phyloP scores from a whole-genome alignment of 2,329 filamentous ascomycete genomes.

The Onygenales sp. region DNA sequence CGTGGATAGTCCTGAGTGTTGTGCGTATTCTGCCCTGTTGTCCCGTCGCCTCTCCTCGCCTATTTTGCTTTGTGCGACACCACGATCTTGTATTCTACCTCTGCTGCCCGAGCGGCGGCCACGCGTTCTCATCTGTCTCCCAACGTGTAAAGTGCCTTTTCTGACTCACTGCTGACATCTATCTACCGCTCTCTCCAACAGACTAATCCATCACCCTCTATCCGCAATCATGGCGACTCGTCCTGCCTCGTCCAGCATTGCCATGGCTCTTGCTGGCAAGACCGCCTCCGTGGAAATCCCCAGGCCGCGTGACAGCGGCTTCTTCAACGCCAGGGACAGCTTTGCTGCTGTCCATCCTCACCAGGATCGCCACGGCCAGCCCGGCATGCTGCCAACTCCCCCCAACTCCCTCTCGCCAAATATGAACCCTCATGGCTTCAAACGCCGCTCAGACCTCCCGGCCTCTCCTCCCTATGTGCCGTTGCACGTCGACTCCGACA shows the following conservation, averaged over 20 bases:
- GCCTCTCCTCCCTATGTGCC: slow-evolving; percentile 35
- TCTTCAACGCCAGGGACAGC: slow-evolving; percentile 23
- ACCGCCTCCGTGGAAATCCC: slow-evolving; percentile 42
- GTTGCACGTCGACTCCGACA: slow-evolving; percentile 65
- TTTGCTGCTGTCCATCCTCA: slow-evolving; percentile 24
- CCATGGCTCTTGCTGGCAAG: slow-evolving; percentile 42
- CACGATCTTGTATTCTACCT: neutral
- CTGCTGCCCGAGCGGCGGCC: neutral
- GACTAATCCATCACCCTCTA: slow-evolving; percentile 1
- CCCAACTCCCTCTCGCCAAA: slow-evolving; percentile 91
- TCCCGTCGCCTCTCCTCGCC: neutral
- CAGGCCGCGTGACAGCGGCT: slow-evolving; percentile 30
- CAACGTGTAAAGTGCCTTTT: neutral
- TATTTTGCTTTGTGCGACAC: neutral
- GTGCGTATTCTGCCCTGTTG: slow-evolving; percentile 4
- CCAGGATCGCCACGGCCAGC: slow-evolving; percentile 19
- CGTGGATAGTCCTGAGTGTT: slow-evolving; percentile 11
- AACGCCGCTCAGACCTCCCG: slow-evolving; percentile 41
- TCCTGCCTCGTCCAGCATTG: slow-evolving; percentile 35
- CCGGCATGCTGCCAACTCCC: slow-evolving; percentile 64
- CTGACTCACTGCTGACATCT: slow-evolving; percentile 3
- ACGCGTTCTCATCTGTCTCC: neutral
- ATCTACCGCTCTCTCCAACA: slow-evolving; percentile 1
- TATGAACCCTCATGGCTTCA: slow-evolving; percentile 71
- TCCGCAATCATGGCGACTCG: slow-evolving; percentile 35